These are phyloP conservation scores for Glycine tomentella DNA, from an alignment of 306 rosid genomes.

Conservation along the genomic window DNA sequence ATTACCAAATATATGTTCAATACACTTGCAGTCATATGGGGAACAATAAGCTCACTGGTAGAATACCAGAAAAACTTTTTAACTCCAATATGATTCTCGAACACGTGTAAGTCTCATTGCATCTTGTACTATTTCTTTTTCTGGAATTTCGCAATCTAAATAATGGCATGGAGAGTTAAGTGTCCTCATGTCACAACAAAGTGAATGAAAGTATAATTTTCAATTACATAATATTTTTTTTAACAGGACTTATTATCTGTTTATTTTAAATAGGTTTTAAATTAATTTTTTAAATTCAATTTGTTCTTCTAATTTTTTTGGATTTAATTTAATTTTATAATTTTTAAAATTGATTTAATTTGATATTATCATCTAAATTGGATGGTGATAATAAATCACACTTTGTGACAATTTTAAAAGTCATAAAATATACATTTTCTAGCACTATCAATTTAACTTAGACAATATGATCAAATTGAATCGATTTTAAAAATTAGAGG, in stretches of 20 bases:
- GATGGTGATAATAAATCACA: no score
- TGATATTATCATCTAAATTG: no score
- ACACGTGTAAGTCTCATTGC: constrained; percentile 67
- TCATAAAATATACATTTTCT: no score
- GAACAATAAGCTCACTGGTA: constrained; percentile 54
- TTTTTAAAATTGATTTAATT: no score
- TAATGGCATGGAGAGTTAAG: no score
- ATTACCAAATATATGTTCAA: constrained; percentile 34
- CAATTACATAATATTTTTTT: background rate
- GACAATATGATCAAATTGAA: no score
- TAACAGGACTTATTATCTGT: background rate
- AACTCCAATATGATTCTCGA: constrained; percentile 53
- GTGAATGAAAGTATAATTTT: background rate
- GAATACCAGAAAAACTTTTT: constrained; percentile 60
- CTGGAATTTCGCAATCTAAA: background rate
- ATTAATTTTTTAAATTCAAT: no score
- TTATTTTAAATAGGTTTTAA: background rate
- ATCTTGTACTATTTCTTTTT: constrained; percentile 31
- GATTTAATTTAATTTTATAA: no score
- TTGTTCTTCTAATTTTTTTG: no score
- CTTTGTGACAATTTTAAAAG: no score
- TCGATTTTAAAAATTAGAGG: no score
- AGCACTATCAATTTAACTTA: no score
- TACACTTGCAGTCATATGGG: constrained; percentile 71
- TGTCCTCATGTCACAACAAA: constrained; percentile 10